phyloP scores from a whole-genome alignment of 106 monocot genomes.

The Xerophyta viscosa region DNA sequence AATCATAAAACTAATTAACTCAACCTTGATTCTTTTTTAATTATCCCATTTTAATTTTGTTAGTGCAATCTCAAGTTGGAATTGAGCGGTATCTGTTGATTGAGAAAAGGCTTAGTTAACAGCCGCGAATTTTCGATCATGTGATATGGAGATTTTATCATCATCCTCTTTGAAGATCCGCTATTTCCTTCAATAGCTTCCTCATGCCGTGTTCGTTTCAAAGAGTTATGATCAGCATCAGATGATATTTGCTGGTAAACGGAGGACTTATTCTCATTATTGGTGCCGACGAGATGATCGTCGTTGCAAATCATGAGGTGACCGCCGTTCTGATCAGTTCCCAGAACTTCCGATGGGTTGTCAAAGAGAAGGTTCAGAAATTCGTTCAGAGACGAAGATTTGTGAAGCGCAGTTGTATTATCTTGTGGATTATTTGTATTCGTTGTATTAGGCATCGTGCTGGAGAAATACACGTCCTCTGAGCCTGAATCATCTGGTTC shows the following conservation, averaged over 20 bases:
- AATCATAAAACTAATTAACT: background rate
- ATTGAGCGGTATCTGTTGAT: slow-evolving; percentile 27
- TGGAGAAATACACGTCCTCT: slow-evolving; percentile 20
- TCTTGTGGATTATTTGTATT: background rate
- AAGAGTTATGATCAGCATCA: no score
- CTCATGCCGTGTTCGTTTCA: no score
- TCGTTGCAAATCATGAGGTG: no score
- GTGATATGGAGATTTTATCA: background rate
- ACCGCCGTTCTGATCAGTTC: no score
- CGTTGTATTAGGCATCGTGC: background rate
- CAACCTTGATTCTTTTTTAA: no score
- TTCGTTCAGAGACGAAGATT: slow-evolving; percentile 32
- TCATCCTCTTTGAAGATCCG: background rate
- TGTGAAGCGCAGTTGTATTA: no score
- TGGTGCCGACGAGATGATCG: background rate
- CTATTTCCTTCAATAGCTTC: background rate
- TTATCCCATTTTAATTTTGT: background rate
- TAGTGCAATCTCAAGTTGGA: slow-evolving; percentile 26
- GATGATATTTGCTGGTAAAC: no score
- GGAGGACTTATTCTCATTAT: background rate
- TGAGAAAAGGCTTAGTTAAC: slow-evolving; percentile 17
- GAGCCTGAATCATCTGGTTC: slow-evolving; percentile 29
- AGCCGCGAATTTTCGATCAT: slow-evolving; percentile 14
- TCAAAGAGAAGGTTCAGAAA: slow-evolving; percentile 32
- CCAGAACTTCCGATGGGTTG: slow-evolving; percentile 22